These are phyloP conservation scores for Tympanopsis confertula DNA, from an alignment of 2,329 filamentous ascomycete genomes.

Conservation along the genomic window DNA sequence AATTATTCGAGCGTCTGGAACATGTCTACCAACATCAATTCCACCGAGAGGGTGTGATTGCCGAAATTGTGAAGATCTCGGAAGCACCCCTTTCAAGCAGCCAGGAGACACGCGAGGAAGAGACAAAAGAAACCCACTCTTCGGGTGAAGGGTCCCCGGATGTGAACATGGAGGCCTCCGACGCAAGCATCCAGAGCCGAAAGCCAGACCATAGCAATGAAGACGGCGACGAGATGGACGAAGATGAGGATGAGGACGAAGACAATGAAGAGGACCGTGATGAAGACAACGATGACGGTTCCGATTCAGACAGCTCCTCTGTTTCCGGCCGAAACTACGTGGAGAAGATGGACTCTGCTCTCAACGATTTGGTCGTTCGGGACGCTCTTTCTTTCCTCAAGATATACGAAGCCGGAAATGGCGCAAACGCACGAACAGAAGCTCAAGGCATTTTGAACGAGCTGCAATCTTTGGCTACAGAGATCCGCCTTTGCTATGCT, in stretches of 20 bases:
- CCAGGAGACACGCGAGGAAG: conserved; percentile 18
- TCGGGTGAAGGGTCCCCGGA: conserved; percentile 40
- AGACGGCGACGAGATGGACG: conserved; percentile 33
- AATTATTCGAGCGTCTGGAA: conserved; percentile 74
- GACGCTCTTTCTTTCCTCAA: conserved; percentile 77
- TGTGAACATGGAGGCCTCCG: conserved; percentile 36
- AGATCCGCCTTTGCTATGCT: conserved; percentile 63
- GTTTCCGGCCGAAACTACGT: background rate
- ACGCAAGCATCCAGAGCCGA: conserved; percentile 32
- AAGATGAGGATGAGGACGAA: conserved; percentile 42
- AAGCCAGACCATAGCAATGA: conserved; percentile 22
- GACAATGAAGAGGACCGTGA: conserved; percentile 26
- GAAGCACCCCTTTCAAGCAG: conserved; percentile 39
- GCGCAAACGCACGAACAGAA: conserved; percentile 65
- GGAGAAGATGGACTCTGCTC: conserved; percentile 20
- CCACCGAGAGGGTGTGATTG: conserved; percentile 89
- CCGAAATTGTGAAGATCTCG: conserved; percentile 62
- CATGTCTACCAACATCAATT: conserved; percentile 91
- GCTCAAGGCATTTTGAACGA: conserved; percentile 65
- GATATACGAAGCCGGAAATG: conserved; percentile 66
- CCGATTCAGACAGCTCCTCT: conserved; percentile 36
- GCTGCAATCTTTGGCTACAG: conserved; percentile 58
- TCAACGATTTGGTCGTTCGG: conserved; percentile 62
- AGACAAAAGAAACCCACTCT: conserved; percentile 28
- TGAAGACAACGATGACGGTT: conserved; percentile 39